phyloP scores from a whole-genome alignment of 1,139 yeast genomes.

The Suhomyces wounanorum region DNA sequence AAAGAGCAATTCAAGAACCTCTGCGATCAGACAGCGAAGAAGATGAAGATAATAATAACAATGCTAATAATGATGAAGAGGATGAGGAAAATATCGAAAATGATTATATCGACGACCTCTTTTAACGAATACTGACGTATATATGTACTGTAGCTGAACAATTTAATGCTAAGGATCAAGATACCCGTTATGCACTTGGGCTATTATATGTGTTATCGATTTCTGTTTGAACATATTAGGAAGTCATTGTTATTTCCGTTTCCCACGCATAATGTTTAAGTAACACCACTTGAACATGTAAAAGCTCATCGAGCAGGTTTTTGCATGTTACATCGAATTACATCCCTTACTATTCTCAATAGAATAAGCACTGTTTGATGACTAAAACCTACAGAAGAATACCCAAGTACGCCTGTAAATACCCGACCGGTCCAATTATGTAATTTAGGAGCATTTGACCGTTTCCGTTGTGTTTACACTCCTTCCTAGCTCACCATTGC shows the following conservation, averaged over 20 bases:
- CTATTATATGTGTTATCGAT: too few species aligned
- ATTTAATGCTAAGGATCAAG: neutral
- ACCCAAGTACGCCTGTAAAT: too few species aligned
- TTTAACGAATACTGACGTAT: slow-evolving; percentile 5
- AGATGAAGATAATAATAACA: slow-evolving; percentile 19
- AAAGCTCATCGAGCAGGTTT: neutral
- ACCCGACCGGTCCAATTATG: too few species aligned
- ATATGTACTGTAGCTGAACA: neutral
- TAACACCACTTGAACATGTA: neutral
- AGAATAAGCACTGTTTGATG: too few species aligned
- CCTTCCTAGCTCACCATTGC: too few species aligned
- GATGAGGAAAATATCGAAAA: slow-evolving; percentile 14
- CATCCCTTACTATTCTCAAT: neutral
- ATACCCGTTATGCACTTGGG: too few species aligned
- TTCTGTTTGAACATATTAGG: too few species aligned
- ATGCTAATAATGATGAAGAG: slow-evolving; percentile 14
- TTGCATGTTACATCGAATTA: neutral
- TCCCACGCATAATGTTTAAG: neutral
- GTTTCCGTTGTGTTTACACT: too few species aligned
- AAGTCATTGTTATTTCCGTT: too few species aligned
- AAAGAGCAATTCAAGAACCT: slow-evolving; percentile 15
- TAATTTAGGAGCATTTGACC: too few species aligned
- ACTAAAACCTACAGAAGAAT: too few species aligned
- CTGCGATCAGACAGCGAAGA: slow-evolving; percentile 19
- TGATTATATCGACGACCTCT: slow-evolving; percentile 16